Conservation (phyloP, 228 moss, liverwort and hornwort species). For the Sphagnum magellanicum region DNA sequence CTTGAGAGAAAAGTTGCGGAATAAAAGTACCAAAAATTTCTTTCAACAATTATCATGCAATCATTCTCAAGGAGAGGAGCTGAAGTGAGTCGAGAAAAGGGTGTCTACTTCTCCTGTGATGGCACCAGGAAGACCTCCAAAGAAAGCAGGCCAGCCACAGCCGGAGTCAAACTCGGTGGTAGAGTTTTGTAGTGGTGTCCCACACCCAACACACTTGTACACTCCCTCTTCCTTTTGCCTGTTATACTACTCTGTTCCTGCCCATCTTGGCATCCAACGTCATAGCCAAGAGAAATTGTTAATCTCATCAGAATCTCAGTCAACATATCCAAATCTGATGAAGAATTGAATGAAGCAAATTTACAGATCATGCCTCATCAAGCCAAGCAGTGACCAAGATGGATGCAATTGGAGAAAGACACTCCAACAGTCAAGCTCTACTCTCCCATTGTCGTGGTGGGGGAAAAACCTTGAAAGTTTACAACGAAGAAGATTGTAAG, state of each 20-base stretch:
- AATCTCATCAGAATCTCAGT: no score
- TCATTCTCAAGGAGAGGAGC: no score
- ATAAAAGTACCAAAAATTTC: no score
- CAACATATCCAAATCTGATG: no score
- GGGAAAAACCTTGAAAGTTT: no score
- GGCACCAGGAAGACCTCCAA: constrained; percentile 75
- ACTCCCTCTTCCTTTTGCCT: constrained; percentile 55
- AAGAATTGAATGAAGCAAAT: no score
- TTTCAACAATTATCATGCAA: no score
- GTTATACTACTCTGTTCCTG: constrained; percentile 65
- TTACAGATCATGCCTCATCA: no score
- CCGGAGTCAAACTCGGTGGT: constrained; percentile 86
- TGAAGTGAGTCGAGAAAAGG: neutral
- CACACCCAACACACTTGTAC: constrained; percentile 65
- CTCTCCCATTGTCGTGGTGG: no score
- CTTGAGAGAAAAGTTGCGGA: neutral
- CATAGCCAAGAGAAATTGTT: neutral
- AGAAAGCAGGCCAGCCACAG: constrained; percentile 94
- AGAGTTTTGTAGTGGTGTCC: constrained; percentile 70
- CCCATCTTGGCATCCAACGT: constrained; percentile 28
- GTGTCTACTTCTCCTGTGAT: constrained; percentile 63
- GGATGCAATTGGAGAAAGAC: no score
- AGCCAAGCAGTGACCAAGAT: no score
- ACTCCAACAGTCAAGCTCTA: neutral
- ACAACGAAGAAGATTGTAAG: no score